Percentiles rank a stretch among this genome's conserved stretches.
Evolutionary conservation across 2,329 filamentous ascomycete genomes (phyloP).

Genomic region (Exutisphaerella laricina): DNA sequence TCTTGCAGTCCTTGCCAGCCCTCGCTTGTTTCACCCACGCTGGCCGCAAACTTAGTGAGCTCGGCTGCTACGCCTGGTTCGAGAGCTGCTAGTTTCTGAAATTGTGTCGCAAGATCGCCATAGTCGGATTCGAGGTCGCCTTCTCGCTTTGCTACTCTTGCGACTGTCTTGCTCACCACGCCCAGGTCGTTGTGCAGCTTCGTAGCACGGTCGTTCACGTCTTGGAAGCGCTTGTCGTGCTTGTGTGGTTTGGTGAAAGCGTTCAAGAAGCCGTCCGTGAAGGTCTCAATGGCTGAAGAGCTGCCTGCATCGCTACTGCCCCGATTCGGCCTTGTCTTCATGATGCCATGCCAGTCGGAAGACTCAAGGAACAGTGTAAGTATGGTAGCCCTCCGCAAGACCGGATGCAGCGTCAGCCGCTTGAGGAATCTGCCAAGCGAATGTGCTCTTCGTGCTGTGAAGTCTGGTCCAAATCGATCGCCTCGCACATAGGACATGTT

Average conservation of each 20-base stretch:
- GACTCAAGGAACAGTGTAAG: slow-evolving; percentile 88
- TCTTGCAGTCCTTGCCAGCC: slow-evolving; percentile 79
- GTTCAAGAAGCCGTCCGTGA: slow-evolving; percentile 94
- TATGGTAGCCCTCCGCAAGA: slow-evolving; percentile 74
- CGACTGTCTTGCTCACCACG: slow-evolving; percentile 93
- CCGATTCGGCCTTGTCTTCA: slow-evolving; percentile 70
- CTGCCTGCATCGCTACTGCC: slow-evolving; percentile 45
- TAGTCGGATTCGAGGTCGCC: slow-evolving; percentile 83
- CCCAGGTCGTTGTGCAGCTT: slow-evolving; percentile 91
- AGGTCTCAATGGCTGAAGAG: slow-evolving; percentile 82
- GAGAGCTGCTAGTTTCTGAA: slow-evolving; percentile 83
- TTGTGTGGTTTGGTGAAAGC: slow-evolving; percentile 96
- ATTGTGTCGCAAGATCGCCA: slow-evolving; percentile 84
- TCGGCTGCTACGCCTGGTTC: slow-evolving; percentile 81
- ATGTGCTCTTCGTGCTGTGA: slow-evolving; percentile 80
- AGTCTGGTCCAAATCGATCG: slow-evolving; percentile 89
- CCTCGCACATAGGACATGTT: slow-evolving; percentile 98
- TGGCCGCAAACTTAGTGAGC: slow-evolving; percentile 79
- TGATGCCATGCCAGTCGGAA: slow-evolving; percentile 92
- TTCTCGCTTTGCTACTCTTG: slow-evolving; percentile 80
- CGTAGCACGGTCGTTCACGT: slow-evolving; percentile 85
- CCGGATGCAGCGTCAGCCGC: slow-evolving; percentile 79
- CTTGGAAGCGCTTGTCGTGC: slow-evolving; percentile 87
- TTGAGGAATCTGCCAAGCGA: slow-evolving; percentile 88
- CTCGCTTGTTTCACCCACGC: slow-evolving; percentile 74